Evolutionary conservation across 2,329 filamentous ascomycete species (phyloP).

Genomic region (Grosmannia clavigera): DNA sequence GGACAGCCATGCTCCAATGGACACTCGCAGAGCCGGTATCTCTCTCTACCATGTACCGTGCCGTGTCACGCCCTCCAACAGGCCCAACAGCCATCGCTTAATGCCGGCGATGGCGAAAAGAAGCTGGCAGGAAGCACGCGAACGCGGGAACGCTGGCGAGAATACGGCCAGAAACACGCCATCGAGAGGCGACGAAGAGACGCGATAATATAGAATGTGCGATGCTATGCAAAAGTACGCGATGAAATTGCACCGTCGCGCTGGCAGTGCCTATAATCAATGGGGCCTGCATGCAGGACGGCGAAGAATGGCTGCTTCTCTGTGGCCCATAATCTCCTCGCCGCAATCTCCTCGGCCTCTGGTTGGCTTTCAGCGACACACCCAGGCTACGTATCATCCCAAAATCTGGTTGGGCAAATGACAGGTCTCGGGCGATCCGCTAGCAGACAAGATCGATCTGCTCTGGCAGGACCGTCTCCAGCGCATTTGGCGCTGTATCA

Average conservation of each 20-base stretch:
- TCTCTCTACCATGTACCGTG: too few species aligned
- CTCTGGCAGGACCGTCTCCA: neutral
- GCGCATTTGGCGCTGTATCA: neutral
- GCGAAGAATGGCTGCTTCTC: neutral
- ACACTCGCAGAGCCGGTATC: too few species aligned
- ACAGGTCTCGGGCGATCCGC: slow-evolving; percentile 1
- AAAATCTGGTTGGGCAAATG: neutral
- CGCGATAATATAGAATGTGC: neutral
- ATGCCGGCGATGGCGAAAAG: too few species aligned
- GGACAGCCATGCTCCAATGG: too few species aligned
- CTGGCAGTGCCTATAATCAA: neutral
- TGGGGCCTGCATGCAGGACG: neutral
- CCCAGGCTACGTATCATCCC: neutral
- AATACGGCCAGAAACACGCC: neutral
- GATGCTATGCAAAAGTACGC: neutral
- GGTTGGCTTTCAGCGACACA: neutral
- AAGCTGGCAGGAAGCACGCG: neutral
- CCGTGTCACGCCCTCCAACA: too few species aligned
- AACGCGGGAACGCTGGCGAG: neutral
- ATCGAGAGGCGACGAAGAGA: neutral
- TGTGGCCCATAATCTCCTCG: neutral
- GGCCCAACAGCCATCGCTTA: too few species aligned
- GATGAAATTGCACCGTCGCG: neutral
- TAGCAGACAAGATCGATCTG: neutral
- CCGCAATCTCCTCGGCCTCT: neutral